These are phyloP conservation scores for Collybiopsis luxurians DNA, from an alignment of 768 basidiomycete genomes.

Conservation along the genomic window DNA sequence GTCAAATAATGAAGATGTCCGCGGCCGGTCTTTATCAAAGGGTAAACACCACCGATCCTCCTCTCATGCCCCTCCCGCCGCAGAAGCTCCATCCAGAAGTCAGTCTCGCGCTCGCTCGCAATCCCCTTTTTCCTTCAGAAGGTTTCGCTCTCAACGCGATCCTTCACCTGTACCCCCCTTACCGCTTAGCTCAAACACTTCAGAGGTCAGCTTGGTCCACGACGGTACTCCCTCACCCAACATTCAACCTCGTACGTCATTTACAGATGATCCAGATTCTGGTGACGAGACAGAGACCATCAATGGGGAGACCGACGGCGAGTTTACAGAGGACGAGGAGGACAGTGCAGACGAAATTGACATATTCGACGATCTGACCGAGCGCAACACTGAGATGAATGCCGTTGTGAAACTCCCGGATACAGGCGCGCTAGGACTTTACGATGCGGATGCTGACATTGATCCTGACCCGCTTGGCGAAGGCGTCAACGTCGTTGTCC, in stretches of 20 bases:
- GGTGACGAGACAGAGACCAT: constrained; percentile 52
- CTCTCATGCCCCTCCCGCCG: constrained; percentile 40
- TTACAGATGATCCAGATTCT: constrained; percentile 57
- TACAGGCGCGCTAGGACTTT: constrained; percentile 32
- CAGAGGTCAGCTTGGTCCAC: constrained; percentile 53
- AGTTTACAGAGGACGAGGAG: constrained; percentile 53
- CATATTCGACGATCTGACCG: constrained; percentile 76
- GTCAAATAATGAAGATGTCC: constrained; percentile 39
- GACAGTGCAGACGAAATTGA: constrained; percentile 59
- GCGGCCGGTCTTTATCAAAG: constrained; percentile 52
- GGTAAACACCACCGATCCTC: constrained; percentile 45
- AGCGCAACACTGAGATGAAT: constrained; percentile 86
- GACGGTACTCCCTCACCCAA: constrained; percentile 54
- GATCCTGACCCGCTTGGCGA: constrained; percentile 87
- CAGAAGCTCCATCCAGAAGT: constrained; percentile 43
- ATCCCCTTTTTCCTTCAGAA: constrained; percentile 75
- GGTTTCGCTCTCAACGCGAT: constrained; percentile 52
- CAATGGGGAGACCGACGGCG: constrained; percentile 54
- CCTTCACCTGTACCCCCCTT: constrained; percentile 50
- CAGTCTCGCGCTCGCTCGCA: constrained; percentile 66
- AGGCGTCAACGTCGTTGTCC: constrained; percentile 86
- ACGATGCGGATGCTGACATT: constrained; percentile 44
- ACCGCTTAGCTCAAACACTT: constrained; percentile 55
- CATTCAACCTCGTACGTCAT: constrained; percentile 55
- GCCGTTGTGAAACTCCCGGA: constrained; percentile 41